Evolutionary conservation across 345 rosid species (phyloP), one percentile per base, ranked within the genome.

Genomic region (Aurinia saxatilis): DNA sequence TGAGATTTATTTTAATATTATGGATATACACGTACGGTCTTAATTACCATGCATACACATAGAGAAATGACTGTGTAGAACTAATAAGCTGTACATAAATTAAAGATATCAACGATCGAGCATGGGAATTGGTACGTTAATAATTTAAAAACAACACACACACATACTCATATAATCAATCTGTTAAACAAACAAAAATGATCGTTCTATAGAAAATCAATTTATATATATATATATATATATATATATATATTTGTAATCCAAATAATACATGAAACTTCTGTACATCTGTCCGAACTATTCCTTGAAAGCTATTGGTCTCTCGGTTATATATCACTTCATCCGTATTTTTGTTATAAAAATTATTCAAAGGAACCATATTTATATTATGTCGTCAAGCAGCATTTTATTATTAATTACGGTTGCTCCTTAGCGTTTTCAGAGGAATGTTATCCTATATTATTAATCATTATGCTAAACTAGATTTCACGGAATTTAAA

Each of bases 51-150:
- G 57, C 17, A 31, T 69, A 40, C 44, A 12, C 11, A 58, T 25
- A 51, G 21, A 52, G 38, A 42, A 60, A 44, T 37, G 21, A 40
- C 7, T 11, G 27, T 33, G 35, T 58, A 15, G 31, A 40, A 11
- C 14, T 64, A 52, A 12, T 64, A 52, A 53, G 36, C 8, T 65
- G n/a, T 40, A 63, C 16, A 36, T 11, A 15, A 19, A 13, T 8
- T 6, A 10, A 25, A 63, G 21, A 52, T 41, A 60, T 23, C 40
- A 51, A 23, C 40, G 48, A 60, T 60, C 55, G 48, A 60, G 66
- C 55, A 60, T 68, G 73, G 73, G 71, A 49, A 66, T 25, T 44
- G 18, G 5, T 45, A 51, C 33, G 55, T 52, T 68, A 42, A 55
- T 48, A 27, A 42, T 34, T 50, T 34, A 5, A 34, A 51, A 51